Percentiles rank a stretch among this genome's conserved stretches.
Evolutionary conservation across 306 rosid genomes (phyloP).

Genomic region (Rubus parviflorus): DNA sequence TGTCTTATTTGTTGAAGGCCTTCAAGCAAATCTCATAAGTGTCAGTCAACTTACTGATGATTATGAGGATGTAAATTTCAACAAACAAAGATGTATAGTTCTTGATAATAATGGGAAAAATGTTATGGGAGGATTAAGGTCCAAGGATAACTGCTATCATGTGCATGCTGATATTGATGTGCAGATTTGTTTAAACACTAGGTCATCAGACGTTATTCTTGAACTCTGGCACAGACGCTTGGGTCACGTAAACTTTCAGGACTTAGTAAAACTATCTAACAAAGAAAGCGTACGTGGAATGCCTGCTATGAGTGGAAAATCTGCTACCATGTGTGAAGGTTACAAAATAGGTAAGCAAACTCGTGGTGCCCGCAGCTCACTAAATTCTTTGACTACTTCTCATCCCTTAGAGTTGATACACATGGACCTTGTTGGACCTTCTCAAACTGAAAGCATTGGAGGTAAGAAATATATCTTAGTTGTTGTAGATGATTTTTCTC

Average conservation of each 20-base stretch:
- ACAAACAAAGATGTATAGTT: no score
- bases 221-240: neutral
- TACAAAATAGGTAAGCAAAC: neutral
- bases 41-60: no score
- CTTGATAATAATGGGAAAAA: no score
- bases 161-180: no score
- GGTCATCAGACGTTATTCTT: no score
- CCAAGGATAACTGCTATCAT: no score
- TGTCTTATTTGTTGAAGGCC: no score
- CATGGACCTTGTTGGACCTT: neutral
- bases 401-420: neutral
- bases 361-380: neutral
- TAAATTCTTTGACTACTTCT: neutral
- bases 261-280: neutral
- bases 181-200: no score
- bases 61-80: no score
- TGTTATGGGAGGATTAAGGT: no score
- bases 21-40: no score
- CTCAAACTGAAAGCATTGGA: neutral
- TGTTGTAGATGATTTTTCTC: neutral
- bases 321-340: neutral
- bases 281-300: neutral
- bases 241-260: neutral
- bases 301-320: neutral
- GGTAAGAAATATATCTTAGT: neutral